Evolutionary conservation across 352 stramenopile genomes (phyloP).

Genomic region (Vaucheria bursata): DNA sequence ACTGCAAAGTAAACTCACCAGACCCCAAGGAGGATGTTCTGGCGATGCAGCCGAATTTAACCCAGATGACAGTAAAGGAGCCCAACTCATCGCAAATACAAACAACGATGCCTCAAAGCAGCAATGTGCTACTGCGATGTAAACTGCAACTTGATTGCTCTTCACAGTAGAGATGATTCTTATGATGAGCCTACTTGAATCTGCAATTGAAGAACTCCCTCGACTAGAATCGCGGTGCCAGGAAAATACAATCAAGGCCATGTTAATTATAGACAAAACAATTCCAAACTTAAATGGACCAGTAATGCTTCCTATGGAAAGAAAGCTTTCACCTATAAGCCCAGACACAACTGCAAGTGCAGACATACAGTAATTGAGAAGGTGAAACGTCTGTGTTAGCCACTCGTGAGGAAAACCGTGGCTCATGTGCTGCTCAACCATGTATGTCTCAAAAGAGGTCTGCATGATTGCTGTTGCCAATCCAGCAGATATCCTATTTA

Average conservation of each 20-base stretch:
- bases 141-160: too few species aligned
- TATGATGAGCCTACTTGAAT: too few species aligned
- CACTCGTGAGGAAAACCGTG: conserved; percentile 40
- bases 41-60: too few species aligned
- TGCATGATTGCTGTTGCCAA: conserved; percentile 29
- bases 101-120: conserved; percentile 37
- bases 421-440: conserved; percentile 36
- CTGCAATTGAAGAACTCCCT: too few species aligned
- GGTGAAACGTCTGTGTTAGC: conserved; percentile 38
- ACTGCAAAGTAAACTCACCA: conserved; percentile 10
- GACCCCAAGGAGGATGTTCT: conserved; percentile 25
- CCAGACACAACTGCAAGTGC: conserved; percentile 22
- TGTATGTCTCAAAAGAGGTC: conserved; percentile 40
- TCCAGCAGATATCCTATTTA: conserved; percentile 9
- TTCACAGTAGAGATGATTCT: too few species aligned
- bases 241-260: not conserved
- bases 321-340: conserved; percentile 10
- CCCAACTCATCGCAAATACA: conserved; percentile 31
- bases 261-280: conserved; percentile 6
- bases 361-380: conserved; percentile 19
- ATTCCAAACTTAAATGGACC: conserved; percentile 35
- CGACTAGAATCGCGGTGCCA: conserved; percentile 27
- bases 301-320: conserved; percentile 8
- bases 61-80: conserved; percentile 17
- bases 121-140: too few species aligned